These are phyloP conservation scores for Scedosporium minutisporum DNA, from an alignment of 2,329 filamentous ascomycete genomes.

Conservation along the genomic window DNA sequence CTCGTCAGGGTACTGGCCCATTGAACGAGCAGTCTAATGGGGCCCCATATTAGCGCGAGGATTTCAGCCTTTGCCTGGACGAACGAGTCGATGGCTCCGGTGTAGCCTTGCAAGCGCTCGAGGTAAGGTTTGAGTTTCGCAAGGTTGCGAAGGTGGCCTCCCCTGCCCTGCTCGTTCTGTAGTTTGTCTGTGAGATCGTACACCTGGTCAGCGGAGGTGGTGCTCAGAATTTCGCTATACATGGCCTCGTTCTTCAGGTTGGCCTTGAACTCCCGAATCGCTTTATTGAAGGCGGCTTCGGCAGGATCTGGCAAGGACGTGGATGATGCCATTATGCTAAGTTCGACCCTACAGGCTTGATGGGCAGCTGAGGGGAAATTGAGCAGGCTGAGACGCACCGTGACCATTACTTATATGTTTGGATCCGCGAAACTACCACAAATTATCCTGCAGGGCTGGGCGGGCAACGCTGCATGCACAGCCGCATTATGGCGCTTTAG, in stretches of 20 bases:
- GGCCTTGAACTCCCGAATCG: constrained; percentile 10
- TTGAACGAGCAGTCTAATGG: constrained; percentile 15
- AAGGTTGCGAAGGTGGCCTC: constrained; percentile 16
- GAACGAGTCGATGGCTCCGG: not conserved
- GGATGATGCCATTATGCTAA: not conserved
- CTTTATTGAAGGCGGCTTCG: constrained; percentile 1
- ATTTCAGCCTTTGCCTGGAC: not conserved
- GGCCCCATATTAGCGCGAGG: not conserved
- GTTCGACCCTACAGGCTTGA: too few species aligned
- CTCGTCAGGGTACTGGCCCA: not conserved
- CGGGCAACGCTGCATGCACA: too few species aligned
- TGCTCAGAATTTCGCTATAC: constrained; percentile 13
- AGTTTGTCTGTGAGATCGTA: constrained; percentile 22
- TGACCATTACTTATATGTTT: too few species aligned
- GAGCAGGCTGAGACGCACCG: too few species aligned
- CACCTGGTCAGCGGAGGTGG: constrained; percentile 20
- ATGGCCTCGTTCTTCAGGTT: constrained; percentile 10
- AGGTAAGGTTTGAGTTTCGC: constrained; percentile 21
- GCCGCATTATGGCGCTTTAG: too few species aligned
- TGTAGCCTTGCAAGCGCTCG: constrained; percentile 9
- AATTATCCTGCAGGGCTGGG: too few species aligned
- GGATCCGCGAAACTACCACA: too few species aligned
- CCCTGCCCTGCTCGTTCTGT: constrained; percentile 19
- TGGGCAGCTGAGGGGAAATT: too few species aligned
- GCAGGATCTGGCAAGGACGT: not conserved